Percentiles rank a stretch among this genome's conserved stretches.
Conservation (phyloP, 352 stramenopile genomes). For the Pilasporangium apinafurcum region DNA sequence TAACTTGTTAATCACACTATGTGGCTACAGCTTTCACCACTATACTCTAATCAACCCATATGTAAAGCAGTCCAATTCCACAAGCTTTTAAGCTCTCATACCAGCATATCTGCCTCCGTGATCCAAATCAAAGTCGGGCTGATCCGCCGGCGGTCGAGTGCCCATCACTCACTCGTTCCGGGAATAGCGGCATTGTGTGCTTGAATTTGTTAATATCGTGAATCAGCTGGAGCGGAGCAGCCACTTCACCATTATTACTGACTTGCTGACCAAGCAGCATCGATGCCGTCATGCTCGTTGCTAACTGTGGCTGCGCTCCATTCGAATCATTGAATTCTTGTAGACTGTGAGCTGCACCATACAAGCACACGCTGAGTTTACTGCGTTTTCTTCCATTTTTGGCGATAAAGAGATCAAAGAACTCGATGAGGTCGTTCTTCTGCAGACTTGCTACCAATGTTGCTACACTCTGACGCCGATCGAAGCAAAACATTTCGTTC, state of each 20-base stretch:
- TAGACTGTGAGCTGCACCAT: conserved; percentile 44
- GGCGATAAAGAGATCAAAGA: conserved; percentile 55
- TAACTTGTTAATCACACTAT: too few species aligned
- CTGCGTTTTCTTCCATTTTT: conserved; percentile 14
- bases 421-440: conserved; percentile 44
- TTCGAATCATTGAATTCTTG: conserved; percentile 6
- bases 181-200: conserved; percentile 59
- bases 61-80: not conserved
- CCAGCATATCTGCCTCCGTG: not conserved
- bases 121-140: conserved; percentile 8
- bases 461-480: conserved; percentile 30
- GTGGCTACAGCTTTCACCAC: too few species aligned
- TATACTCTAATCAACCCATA: too few species aligned
- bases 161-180: conserved; percentile 26
- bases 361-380: conserved; percentile 47
- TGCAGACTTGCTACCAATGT: conserved; percentile 33
- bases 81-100: not conserved
- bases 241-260: not conserved
- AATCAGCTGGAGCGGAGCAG: conserved; percentile 15
- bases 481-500: conserved; percentile 68
- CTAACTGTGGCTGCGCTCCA: not conserved
- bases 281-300: conserved; percentile 18
- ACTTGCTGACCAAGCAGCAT: conserved; percentile 26
- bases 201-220: conserved; percentile 52
- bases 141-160: not conserved